phyloP scores from a whole-genome alignment of 441 rosid genomes.

The Populus trichocarpa region DNA sequence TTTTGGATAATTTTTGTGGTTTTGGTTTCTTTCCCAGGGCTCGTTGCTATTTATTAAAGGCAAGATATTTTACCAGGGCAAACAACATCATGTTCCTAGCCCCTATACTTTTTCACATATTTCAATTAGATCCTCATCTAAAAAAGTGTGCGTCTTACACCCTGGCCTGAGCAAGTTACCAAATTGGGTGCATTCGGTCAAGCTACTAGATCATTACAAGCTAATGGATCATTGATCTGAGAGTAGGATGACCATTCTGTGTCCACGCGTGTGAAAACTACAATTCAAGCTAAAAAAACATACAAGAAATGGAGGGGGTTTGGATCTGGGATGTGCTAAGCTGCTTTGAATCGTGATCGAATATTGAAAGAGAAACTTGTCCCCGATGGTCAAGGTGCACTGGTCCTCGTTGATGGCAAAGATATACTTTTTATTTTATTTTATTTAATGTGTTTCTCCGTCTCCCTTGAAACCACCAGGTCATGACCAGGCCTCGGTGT shows the following conservation, averaged over 20 bases:
- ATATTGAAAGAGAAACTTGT: too few species aligned
- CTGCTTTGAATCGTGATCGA: too few species aligned
- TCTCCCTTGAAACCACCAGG: too few species aligned
- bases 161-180: not conserved
- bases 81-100: not conserved
- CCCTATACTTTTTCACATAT: not conserved
- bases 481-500: not conserved
- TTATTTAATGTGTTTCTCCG: too few species aligned
- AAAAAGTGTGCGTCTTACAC: not conserved
- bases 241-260: not conserved
- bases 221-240: not conserved
- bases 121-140: not conserved
- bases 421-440: too few species aligned
- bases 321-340: too few species aligned
- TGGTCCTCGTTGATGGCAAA: not conserved
- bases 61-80: not conserved
- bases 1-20: not conserved
- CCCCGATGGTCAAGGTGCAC: too few species aligned
- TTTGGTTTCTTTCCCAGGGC: too few species aligned
- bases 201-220: not conserved
- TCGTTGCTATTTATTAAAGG: not conserved
- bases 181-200: not conserved
- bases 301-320: too few species aligned
- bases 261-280: not conserved
- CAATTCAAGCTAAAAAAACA: too few species aligned